Base-by-base conservation (phyloP, 2,329 filamentous ascomycete genomes). In the Neophaeococcomyces aloes region DNA sequence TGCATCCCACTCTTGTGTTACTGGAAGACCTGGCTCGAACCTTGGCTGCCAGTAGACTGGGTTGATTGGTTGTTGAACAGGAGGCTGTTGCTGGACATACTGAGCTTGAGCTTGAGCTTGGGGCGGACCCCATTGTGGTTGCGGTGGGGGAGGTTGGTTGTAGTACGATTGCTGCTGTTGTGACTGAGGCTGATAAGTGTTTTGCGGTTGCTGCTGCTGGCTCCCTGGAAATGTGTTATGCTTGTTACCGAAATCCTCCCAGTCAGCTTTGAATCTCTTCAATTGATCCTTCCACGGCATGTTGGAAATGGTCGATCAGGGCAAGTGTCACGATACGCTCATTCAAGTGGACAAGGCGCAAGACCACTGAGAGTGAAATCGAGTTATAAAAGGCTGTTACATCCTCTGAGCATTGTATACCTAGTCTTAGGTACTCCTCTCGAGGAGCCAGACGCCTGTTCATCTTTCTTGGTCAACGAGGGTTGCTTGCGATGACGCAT, bases 1-100 rank as follows among this genome's bases (percentile, higher is more conserved):
- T 17, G 50, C 47, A 29, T 55, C 53, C 48, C 48, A 55, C 23
- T 52, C 48, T 13, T 42, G 35, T 32, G 41, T 46, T 7, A 55
- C 38, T 2, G 49, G 46, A 4, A 27, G 34, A 8, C 30, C 42
- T 5, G 51, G 46, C 18, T 55, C 50, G 42, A 55, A 50, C 0
- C 30, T 38, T 8, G 53, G 43, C 29, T 48, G 40, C 53, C 53
- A 55, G 48, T 55, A 55, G 29, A 46, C 25, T 10, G 27, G 11
- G 15, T 36, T 37, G 3, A 19, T 29, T 18, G 45, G 39, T 14
- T 38, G 45, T 27, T 38, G 43, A 5, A 34, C 36, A 5, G 39
- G 48, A 13, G 21, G 23, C 18, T 35, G 40, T n/a, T 29, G n/a
- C 38, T 18, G 33, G 32, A 31, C 31, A 30, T 30, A 37, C n/a